Base-by-base conservation (phyloP, 2,329 filamentous ascomycete species). In the Dryadomyces quercus-mongolicae region DNA sequence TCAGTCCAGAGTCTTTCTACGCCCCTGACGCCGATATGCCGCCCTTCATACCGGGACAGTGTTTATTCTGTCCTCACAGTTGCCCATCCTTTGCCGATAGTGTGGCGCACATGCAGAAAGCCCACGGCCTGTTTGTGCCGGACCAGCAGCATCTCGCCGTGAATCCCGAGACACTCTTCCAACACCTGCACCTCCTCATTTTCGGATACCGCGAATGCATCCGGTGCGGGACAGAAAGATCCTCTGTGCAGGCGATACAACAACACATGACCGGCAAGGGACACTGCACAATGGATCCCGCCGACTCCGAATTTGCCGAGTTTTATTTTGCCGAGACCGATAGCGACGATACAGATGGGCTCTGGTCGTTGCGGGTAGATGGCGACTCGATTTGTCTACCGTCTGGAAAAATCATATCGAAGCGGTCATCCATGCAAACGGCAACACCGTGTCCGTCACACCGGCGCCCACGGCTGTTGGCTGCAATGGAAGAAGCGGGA, bases 211-310 rank as follows among this genome's bases (percentile, higher is more conserved):
- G 66, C 18, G 74, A 78, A 61, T 81, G 77, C 55, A 65, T 80
- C 42, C 69, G 67, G 20, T 80, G 77, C 57, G 72, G 73, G 1
- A 73, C 67, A 15, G 62, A 69, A 42, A 67, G 72, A 36, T 61
- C 62, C 0, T 74, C 70, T 0, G 64, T 66, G 0, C 65, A 74
- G 51, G 77, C 69, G 0, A 70, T 72, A 0, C 74, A 75, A 57
- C 73, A 76, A 40, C 77, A 78, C 53, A 78, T 78, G 75, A 59
- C 64, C 0, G 68, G 64, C 2, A 77, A 74, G 49, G 70, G 72
- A 0, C 74, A 78, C 55, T 78, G 75, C 59, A 68, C 63, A 21
- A 64, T 76, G 42, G 65, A 74, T 34, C 59, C 71, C 0, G 53
- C 62, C 0, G 61, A 63, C 2, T 57, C 65, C 4, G 71, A 74